phyloP scores from a whole-genome alignment of 2,329 filamentous ascomycete genomes.

The Xylaria sp. region DNA sequence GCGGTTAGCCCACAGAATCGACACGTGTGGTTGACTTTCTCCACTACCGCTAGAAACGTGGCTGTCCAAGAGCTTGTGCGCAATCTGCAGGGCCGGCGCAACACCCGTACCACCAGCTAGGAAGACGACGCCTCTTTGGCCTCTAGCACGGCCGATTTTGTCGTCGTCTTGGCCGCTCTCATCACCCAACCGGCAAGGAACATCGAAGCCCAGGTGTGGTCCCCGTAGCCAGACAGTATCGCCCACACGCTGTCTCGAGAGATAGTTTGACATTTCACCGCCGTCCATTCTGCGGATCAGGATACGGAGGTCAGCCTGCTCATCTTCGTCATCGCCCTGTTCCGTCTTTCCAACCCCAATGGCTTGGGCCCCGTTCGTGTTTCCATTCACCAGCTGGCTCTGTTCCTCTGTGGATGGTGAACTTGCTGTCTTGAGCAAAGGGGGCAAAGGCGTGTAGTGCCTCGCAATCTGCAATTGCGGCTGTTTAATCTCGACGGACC shows the following conservation, averaged over 20 bases:
- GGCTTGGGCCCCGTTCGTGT: background rate
- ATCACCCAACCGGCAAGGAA: slow-evolving; percentile 45
- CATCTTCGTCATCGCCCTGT: slow-evolving; percentile 36
- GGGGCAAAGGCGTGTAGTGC: slow-evolving; percentile 87
- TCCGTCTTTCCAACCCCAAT: slow-evolving; percentile 24
- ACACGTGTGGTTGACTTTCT: slow-evolving; percentile 49
- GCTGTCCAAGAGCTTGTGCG: slow-evolving; percentile 63
- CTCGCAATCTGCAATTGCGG: slow-evolving; percentile 90
- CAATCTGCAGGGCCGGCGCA: slow-evolving; percentile 84
- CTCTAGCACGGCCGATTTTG: slow-evolving; percentile 45
- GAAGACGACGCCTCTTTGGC: slow-evolving; percentile 69
- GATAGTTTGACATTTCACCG: slow-evolving; percentile 86
- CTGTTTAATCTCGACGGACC: slow-evolving; percentile 93
- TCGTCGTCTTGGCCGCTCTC: background rate
- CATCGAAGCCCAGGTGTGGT: slow-evolving; percentile 71
- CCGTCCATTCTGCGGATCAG: slow-evolving; percentile 77
- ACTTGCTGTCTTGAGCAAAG: slow-evolving; percentile 32
- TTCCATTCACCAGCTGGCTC: background rate
- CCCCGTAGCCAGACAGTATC: slow-evolving; percentile 77
- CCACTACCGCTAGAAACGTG: slow-evolving; percentile 36
- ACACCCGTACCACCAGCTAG: slow-evolving; percentile 93
- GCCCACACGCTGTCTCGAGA: slow-evolving; percentile 68
- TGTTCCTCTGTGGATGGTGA: background rate
- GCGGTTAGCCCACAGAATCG: slow-evolving; percentile 84
- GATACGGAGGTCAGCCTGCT: slow-evolving; percentile 63